phyloP scores from a whole-genome alignment of 805 yeast species.

The Myxozyma lipomycoides region DNA sequence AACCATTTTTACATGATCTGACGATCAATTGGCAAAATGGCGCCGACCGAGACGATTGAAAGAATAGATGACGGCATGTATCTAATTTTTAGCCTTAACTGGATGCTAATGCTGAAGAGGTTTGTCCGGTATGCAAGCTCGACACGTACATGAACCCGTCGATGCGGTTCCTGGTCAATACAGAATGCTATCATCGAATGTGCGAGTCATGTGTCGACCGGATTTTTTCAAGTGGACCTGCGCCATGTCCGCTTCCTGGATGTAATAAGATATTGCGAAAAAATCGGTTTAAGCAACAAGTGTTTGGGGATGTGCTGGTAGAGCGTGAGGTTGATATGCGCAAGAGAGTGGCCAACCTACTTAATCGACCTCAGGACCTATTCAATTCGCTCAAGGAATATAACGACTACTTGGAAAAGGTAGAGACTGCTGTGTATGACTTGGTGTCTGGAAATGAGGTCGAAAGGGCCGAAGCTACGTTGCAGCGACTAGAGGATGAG shows the following conservation, averaged over 20 bases:
- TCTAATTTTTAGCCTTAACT: background rate
- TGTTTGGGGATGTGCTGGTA: constrained; percentile 83
- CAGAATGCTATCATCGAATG: constrained; percentile 96
- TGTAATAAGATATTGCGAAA: constrained; percentile 85
- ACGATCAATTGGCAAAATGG: no score
- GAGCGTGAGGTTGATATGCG: constrained; percentile 92
- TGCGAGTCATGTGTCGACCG: constrained; percentile 96
- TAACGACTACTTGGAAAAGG: constrained; percentile 75
- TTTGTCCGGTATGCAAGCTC: constrained; percentile 97
- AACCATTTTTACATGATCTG: background rate
- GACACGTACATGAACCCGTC: constrained; percentile 91
- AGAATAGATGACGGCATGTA: constrained; percentile 4
- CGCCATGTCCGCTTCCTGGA: constrained; percentile 90
- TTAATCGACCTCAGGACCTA: constrained; percentile 75
- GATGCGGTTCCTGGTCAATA: constrained; percentile 85
- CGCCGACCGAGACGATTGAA: background rate
- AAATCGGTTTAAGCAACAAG: constrained; percentile 85
- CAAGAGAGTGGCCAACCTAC: constrained; percentile 67
- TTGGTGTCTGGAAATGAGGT: constrained; percentile 65
- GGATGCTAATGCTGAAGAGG: constrained; percentile 42
- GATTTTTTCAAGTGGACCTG: constrained; percentile 90
- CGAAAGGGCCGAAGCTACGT: constrained; percentile 60
- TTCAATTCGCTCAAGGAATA: constrained; percentile 58
- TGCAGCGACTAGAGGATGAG: constrained; percentile 60
- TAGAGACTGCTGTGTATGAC: constrained; percentile 77